Evolutionary conservation across 768 basidiomycete species (phyloP).

Genomic region (Pisolithus albus): DNA sequence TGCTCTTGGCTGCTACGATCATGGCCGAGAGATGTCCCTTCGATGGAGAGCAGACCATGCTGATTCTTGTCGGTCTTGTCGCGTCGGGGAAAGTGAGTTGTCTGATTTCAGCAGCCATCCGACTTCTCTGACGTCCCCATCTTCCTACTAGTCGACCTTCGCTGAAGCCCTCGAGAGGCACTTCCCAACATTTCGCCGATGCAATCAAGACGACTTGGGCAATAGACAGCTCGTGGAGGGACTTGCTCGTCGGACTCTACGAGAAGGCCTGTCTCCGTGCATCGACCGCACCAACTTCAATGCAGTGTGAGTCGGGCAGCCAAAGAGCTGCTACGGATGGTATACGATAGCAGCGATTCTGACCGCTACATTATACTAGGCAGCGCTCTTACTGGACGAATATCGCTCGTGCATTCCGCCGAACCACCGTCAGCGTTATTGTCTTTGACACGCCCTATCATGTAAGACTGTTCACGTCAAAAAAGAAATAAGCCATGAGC

Average conservation of each 20-base stretch:
- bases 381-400: slow-evolving; percentile 70
- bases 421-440: slow-evolving; percentile 61
- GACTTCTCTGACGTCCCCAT: slow-evolving; percentile 6
- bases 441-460: slow-evolving; percentile 74
- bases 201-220: slow-evolving; percentile 79
- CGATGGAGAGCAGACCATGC: slow-evolving; percentile 39
- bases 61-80: slow-evolving; percentile 69
- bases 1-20: not conserved
- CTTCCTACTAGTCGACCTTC: slow-evolving; percentile 50
- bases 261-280: slow-evolving; percentile 62
- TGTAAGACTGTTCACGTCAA: slow-evolving; percentile 34
- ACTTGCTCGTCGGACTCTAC: slow-evolving; percentile 45
- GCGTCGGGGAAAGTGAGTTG: slow-evolving; percentile 62
- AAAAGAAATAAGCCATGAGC: not conserved
- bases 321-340: not conserved
- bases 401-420: slow-evolving; percentile 62
- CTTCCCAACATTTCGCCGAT: slow-evolving; percentile 58
- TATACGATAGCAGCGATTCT: not conserved
- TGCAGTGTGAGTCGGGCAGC: slow-evolving; percentile 39
- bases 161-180: slow-evolving; percentile 59
- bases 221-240: slow-evolving; percentile 58
- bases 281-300: slow-evolving; percentile 78
- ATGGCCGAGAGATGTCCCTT: slow-evolving; percentile 13
- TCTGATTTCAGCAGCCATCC: slow-evolving; percentile 5
- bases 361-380: slow-evolving; percentile 28